Percentiles rank a stretch among this genome's conserved stretches.
Conservation (phyloP, 176 grass and related monocot genomes). For the Carex parvula region DNA sequence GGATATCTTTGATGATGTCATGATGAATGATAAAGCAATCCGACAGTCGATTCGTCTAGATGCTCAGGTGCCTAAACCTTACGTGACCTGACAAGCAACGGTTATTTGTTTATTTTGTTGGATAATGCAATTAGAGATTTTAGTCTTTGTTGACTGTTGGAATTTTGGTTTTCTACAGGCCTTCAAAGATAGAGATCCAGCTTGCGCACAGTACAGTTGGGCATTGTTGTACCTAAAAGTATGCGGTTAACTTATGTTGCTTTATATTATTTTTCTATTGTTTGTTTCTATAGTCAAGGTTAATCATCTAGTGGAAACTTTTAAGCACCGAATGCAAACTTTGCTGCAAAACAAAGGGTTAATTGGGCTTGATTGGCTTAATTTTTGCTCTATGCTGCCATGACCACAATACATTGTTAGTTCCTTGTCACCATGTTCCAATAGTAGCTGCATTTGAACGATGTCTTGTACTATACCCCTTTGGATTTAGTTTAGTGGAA, state of each 20-base stretch:
- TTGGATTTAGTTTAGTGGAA: not conserved
- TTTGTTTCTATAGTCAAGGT: conserved; percentile 3
- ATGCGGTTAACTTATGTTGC: not conserved
- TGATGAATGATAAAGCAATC: conserved; percentile 79
- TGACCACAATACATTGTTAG: not conserved
- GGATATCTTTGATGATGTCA: conserved; percentile 92
- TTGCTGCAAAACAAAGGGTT: not conserved
- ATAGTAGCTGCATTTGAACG: not conserved
- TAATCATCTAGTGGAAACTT: not conserved
- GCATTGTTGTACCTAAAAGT: conserved; percentile 95
- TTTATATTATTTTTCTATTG: not conserved
- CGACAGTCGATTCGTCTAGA: conserved; percentile 79
- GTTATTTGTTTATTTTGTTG: conserved; percentile 19
- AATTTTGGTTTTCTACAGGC: conserved; percentile 50
- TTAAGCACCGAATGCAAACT: not conserved
- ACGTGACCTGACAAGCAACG: not conserved
- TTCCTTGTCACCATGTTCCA: not conserved
- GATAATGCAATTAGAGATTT: conserved; percentile 14
- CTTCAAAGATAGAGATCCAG: conserved; percentile 96
- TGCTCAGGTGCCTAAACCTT: conserved; percentile 62
- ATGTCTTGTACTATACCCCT: not conserved
- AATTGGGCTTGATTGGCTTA: not conserved
- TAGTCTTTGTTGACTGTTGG: not conserved
- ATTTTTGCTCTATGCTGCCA: not conserved
- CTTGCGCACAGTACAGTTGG: conserved; percentile 92